Conservation (phyloP, 148 eudicot species). For the Cornus controversa region DNA sequence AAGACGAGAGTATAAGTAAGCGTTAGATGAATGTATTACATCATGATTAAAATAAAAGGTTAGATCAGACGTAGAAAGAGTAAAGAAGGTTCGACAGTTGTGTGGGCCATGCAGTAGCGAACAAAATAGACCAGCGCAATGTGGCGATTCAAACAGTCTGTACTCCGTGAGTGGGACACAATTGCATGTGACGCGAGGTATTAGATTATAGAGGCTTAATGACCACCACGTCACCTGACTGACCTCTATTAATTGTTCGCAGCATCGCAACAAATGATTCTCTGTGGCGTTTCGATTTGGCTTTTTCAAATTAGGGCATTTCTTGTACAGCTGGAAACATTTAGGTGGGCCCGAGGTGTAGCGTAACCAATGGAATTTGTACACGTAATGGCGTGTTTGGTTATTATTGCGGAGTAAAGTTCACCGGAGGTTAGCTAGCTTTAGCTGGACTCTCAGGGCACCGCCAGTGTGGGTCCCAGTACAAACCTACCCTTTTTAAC, state of each 20-base stretch:
- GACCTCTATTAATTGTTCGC: too few species aligned
- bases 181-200: slow-evolving; percentile 6
- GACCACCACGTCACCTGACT: background rate
- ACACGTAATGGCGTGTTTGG: background rate
- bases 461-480: background rate
- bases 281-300: background rate
- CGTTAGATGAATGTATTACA: background rate
- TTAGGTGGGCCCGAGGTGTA: background rate
- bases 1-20: slow-evolving; percentile 5
- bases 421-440: background rate
- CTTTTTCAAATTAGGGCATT: background rate
- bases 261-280: too few species aligned
- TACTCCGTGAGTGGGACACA: background rate
- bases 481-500: too few species aligned
- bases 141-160: background rate
- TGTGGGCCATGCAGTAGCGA: slow-evolving; percentile 15
- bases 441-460: background rate
- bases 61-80: background rate
- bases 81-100: slow-evolving; percentile 5
- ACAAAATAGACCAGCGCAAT: slow-evolving; percentile 3
- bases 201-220: background rate
- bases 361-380: background rate
- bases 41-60: background rate
- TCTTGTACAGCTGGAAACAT: background rate
- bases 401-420: background rate